Conservation (phyloP, 2,329 filamentous ascomycete species). For the Diaporthe sp. region DNA sequence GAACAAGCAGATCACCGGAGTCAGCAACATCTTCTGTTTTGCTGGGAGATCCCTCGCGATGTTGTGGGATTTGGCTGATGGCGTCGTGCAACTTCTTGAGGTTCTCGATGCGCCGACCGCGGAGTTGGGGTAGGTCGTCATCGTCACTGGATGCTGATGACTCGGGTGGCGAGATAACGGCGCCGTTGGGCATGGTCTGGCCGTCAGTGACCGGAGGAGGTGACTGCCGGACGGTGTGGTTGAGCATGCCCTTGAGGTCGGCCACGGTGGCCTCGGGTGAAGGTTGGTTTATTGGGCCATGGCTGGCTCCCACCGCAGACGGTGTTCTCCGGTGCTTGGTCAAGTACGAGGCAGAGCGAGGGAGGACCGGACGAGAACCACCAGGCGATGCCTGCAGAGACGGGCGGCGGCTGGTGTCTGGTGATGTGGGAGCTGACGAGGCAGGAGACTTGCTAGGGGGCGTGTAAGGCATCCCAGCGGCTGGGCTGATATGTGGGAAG, state of each 20-base stretch:
- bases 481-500: slow-evolving; percentile 44
- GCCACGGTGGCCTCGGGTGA: slow-evolving; percentile 66
- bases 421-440: slow-evolving; percentile 70
- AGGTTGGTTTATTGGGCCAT: slow-evolving; percentile 55
- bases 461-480: slow-evolving; percentile 85
- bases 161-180: slow-evolving; percentile 92
- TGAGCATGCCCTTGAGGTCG: slow-evolving; percentile 61
- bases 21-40: slow-evolving; percentile 44
- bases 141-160: slow-evolving; percentile 88
- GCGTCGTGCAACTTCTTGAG: slow-evolving; percentile 83
- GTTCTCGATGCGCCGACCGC: slow-evolving; percentile 65
- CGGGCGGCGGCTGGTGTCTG: slow-evolving; percentile 69
- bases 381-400: slow-evolving; percentile 63
- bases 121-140: slow-evolving; percentile 69
- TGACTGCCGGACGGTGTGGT: slow-evolving; percentile 81
- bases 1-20: slow-evolving; percentile 53
- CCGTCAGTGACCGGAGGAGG: slow-evolving; percentile 84
- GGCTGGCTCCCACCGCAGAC: slow-evolving; percentile 55
- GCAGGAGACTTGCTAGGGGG: slow-evolving; percentile 79
- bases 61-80: slow-evolving; percentile 82
- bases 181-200: slow-evolving; percentile 82
- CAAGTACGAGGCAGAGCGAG: slow-evolving; percentile 76
- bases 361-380: slow-evolving; percentile 66
- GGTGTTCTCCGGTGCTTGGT: slow-evolving; percentile 73
- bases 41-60: slow-evolving; percentile 70